Base-by-base conservation (phyloP, 768 basidiomycete species). In the Cubamyces lactineus region DNA sequence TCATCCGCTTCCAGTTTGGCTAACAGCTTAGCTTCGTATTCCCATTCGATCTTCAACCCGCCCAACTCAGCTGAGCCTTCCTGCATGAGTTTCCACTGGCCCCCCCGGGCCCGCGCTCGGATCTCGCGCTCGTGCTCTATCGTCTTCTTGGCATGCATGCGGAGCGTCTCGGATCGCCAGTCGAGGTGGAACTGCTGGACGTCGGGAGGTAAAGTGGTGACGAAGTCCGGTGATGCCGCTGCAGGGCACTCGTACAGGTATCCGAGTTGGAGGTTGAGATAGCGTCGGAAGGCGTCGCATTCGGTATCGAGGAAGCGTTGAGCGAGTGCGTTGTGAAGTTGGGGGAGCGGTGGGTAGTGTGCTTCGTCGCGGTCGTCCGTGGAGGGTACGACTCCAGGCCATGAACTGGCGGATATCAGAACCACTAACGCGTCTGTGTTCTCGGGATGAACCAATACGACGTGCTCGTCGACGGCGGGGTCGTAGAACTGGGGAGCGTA, bases 141-240 rank as follows among this genome's bases (percentile, higher is more conserved):
- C 7, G 50, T 51, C 30, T 17, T 19, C 5, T 2, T 5, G 6
- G 50, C 17, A 19, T 17, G 5, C 50, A 51, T 51, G 34, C 34
- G 28, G 16, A 51, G 26, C 7, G 13, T 19, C 16, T 34, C 17
- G 17, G 50, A 51, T 16, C 15, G 40, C 19, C 13, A 46, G 30
- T 56, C 54, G 15, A 56, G 15, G 43, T 47, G 54, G 30, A 28
- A 34, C 42, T 46, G 54, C 54, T 38, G 54, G 9, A 56, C 46
- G 28, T 56, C 42, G 11, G 26, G 23, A 13, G 54, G 54, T 26
- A 45, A 26, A 3, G 5, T 5, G 7, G 24, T 30, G 26, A 45
- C 1, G 43, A 56, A 56, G 23, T 16, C 16, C 16, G 54, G 43
- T 8, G 54, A 28, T 4, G 42, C 54, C 17, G 46, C 28, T n/a